A percentile compares a stretch with the other conserved stretches of the same genome.
Evolutionary conservation across 371 early-diverging fungal genomes (phyloP).

Genomic region (Mortierella sp.): DNA sequence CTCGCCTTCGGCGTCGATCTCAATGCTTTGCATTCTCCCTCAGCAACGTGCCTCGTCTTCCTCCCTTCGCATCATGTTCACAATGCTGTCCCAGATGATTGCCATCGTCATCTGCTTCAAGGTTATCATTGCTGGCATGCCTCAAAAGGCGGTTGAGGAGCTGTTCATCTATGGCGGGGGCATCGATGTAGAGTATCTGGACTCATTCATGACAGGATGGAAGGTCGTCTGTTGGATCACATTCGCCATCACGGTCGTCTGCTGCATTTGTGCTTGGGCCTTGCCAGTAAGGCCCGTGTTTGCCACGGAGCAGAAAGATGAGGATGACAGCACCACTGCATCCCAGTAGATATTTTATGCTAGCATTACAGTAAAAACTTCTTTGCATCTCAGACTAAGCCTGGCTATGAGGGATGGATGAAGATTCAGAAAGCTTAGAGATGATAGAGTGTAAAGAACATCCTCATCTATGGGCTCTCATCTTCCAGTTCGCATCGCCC

Average conservation of each 20-base stretch:
- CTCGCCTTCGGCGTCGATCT: constrained; percentile 42
- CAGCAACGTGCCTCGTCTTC: constrained; percentile 48
- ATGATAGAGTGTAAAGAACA: too few relatives aligned
- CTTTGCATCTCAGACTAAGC: too few relatives aligned
- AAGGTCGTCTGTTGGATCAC: constrained; percentile 40
- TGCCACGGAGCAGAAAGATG: constrained; percentile 9
- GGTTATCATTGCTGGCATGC: constrained; percentile 45
- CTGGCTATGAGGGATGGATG: too few relatives aligned
- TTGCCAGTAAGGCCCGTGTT: constrained; percentile 29
- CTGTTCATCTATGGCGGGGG: constrained; percentile 42
- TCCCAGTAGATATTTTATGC: too few relatives aligned
- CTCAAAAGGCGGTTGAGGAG: constrained; percentile 35
- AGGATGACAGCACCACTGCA: too few relatives aligned
- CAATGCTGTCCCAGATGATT: constrained; percentile 51
- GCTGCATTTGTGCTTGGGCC: constrained; percentile 32
- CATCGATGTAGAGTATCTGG: constrained; percentile 22
- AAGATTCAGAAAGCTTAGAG: too few relatives aligned
- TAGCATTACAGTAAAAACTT: too few relatives aligned
- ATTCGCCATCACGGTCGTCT: constrained; percentile 33
- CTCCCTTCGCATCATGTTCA: constrained; percentile 51
- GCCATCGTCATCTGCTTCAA: constrained; percentile 52
- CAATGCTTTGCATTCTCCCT: constrained; percentile 49
- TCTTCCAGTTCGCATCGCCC: too few relatives aligned
- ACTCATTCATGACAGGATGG: constrained; percentile 42
- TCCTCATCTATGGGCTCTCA: too few relatives aligned